phyloP scores from a whole-genome alignment of 352 stramenopile genomes.

The Pythium chondricola region DNA sequence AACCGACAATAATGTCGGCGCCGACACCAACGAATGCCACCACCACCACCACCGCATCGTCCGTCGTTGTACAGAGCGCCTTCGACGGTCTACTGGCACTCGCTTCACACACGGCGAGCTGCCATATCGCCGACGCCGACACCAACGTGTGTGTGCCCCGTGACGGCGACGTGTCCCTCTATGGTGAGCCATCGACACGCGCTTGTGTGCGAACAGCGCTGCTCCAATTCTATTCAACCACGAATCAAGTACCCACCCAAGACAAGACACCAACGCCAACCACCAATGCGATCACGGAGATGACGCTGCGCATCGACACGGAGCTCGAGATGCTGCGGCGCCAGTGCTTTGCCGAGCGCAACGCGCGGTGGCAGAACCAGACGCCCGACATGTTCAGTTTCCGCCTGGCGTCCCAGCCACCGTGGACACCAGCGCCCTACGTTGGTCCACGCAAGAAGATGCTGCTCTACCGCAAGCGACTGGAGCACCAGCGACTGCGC shows the following conservation, averaged over 20 bases:
- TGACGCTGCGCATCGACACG: conserved; percentile 72
- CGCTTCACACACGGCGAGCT: conserved; percentile 10
- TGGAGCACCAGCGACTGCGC: conserved; percentile 16
- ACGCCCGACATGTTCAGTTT: conserved; percentile 50
- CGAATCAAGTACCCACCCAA: conserved; percentile 20
- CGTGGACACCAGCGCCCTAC: conserved; percentile 35
- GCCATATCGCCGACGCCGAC: neutral
- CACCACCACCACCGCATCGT: neutral
- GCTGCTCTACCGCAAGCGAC: conserved; percentile 30
- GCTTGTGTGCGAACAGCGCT: conserved; percentile 36
- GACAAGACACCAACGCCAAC: neutral
- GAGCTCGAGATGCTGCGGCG: conserved; percentile 67
- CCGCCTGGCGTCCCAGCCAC: conserved; percentile 10
- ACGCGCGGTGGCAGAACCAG: conserved; percentile 48
- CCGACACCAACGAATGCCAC: neutral
- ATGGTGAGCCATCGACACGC: conserved; percentile 16
- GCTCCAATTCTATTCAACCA: conserved; percentile 29
- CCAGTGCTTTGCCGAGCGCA: conserved; percentile 71
- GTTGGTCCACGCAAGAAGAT: conserved; percentile 31
- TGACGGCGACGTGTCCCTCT: conserved; percentile 8
- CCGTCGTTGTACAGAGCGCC: conserved; percentile 15
- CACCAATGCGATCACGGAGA: conserved; percentile 30
- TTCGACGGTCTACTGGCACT: conserved; percentile 20
- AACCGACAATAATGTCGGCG: neutral
- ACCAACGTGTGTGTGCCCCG: neutral